A percentile compares a stretch with the other conserved stretches of the same genome.
phyloP scores from a whole-genome alignment of 441 rosid species.

The Corymbia calophylla region DNA sequence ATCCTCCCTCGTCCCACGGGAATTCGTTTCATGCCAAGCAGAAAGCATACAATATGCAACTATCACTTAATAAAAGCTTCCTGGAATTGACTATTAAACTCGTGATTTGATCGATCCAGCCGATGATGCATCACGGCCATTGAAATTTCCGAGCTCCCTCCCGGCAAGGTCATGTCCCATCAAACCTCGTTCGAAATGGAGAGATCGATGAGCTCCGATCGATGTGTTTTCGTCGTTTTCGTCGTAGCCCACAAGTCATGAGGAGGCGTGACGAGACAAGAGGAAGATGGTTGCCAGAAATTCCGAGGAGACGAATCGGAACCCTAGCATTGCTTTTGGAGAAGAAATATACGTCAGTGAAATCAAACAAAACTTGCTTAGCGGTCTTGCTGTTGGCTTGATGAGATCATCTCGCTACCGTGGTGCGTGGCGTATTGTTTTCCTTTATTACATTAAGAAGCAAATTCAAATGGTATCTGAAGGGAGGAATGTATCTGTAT shows the following conservation, averaged over 20 bases:
- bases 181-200: not conserved
- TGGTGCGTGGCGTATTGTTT: too few relatives aligned
- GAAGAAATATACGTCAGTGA: too few relatives aligned
- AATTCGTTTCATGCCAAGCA: not conserved
- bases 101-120: not conserved
- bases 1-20: not conserved
- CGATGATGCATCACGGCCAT: not conserved
- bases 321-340: too few relatives aligned
- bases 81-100: not conserved
- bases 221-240: not conserved
- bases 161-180: not conserved
- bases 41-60: not conserved
- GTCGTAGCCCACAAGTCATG: not conserved
- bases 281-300: not conserved
- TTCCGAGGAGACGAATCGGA: not conserved
- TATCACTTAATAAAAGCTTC: not conserved
- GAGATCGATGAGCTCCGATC: not conserved
- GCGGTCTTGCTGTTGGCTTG: too few relatives aligned
- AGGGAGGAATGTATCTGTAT: not conserved
- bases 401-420: too few relatives aligned
- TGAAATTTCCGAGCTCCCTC: not conserved
- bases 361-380: too few relatives aligned
- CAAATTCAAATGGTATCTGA: not conserved
- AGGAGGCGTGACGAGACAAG: not conserved
- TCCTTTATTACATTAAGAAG: too few relatives aligned